Evolutionary conservation across 2,329 filamentous ascomycete species (phyloP), one percentile per base, ranked within the genome.

Genomic region (Cladorrhinum sp.): DNA sequence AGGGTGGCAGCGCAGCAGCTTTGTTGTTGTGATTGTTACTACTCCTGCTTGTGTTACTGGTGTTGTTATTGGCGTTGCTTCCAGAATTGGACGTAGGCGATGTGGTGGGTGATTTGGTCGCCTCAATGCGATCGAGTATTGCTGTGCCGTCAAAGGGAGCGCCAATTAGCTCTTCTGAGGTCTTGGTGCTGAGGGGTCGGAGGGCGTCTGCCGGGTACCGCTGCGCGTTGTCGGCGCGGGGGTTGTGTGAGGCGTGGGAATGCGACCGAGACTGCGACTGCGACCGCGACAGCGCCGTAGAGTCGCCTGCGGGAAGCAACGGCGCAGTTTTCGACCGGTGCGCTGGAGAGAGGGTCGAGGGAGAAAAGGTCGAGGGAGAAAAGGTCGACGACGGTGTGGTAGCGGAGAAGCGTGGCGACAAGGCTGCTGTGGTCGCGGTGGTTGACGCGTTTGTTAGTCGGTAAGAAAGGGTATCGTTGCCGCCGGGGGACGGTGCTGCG

Each of bases 121-220:
- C 80, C 68, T 86, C 83, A 69, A 87, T 78, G 67, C 83, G 83
- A 72, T 79, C 82, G 68, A 87, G 76, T 67, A 87, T 86, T 65
- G 81, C 81, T 59, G 79, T 81, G 68, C 83, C 81, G 82, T 88
- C 85, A 73, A 88, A 88, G 49, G 85, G 85, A 65, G 84, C 83
- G 68, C 85, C 85, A 74, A 88, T 79, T 61, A 88, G 76, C 66
- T 87, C 85, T 73, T 86, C 83, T 58, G 82, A 79, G 9, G 77
- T 72, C 66, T 77, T 77, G 64, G 76, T 74, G 63, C 73, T 76
- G 69, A 82, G 74, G 52, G 74, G 70, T 57, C 62, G 64, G 56
- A 60, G 64, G 61, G 64, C 49, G 62, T 52, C 50, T 54, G 60
- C 51, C 59, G 65, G 59, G 61, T 22, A 18, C 27, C 57, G 59